Evolutionary conservation across 805 yeast genomes (phyloP), one percentile per base, ranked within the genome.

Genomic region (Cyberlindnera subsufficiens): DNA sequence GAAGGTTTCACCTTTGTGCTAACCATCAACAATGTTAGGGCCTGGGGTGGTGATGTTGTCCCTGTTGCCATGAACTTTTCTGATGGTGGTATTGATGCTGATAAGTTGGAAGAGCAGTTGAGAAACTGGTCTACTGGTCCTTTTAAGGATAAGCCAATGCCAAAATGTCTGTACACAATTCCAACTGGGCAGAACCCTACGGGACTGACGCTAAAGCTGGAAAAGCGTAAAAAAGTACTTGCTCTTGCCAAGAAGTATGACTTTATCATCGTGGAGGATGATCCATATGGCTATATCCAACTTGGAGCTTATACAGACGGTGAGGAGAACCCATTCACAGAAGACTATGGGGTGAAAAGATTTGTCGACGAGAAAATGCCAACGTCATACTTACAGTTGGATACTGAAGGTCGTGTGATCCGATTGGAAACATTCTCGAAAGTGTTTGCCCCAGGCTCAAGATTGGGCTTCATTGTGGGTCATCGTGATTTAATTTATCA

Each of bases 171-270:
- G 30, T 82, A 82, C 59, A 78, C 86, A 5, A 78, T 82, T 51
- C 75, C 86, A 30, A 78, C 81, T 14, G 86, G 87, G 16, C 87
- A 82, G 56, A 82, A 82, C 59, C 88, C 88, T 30, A 69, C 78
- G 5, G 87, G 86, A 6, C 60, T 75, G 43, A 72, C 85, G 0
- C 74, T 76, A 46, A 50, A 72, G 9, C 42, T 67, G 35, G 80
- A 71, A 37, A 69, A 71, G 45, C 69, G 83, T 45, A 59, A 63
- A 37, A 62, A 66, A 54, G 69, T 82, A 29, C 77, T 74, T 46
- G 67, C 61, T 2, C 54, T 81, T 41, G 82, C 84, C 8, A 74
- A 66, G 45, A 67, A 68, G 50, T 70, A 78, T 57, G 78, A 81
- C 58, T 73, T 81, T 45, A 61, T 72, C 15, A 80, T 81, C 43